Percentiles rank a stretch among this genome's conserved stretches.
Evolutionary conservation across 2,329 filamentous ascomycete genomes (phyloP).

Genomic region (Dissoconium aciculare): DNA sequence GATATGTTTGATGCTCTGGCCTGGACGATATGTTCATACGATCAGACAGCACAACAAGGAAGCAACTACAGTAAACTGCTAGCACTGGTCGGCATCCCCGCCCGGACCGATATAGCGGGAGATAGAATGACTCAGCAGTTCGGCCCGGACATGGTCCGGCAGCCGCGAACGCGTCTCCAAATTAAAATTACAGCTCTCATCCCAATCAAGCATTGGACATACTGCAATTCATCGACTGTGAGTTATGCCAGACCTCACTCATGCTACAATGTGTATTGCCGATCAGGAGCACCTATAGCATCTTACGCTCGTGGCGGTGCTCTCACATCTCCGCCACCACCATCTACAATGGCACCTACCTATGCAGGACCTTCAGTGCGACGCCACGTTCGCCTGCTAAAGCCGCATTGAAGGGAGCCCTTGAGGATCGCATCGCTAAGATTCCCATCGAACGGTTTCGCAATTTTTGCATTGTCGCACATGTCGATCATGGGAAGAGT

Average conservation of each 20-base stretch:
- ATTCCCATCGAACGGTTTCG: constrained; percentile 69
- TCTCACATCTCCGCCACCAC: constrained; percentile 1
- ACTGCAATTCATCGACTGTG: too few species aligned
- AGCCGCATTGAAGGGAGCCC: constrained; percentile 26
- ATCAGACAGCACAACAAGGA: too few species aligned
- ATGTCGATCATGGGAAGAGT: constrained; percentile 97
- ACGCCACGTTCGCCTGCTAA: constrained; percentile 7
- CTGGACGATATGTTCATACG: too few species aligned
- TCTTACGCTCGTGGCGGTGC: constrained; percentile 8
- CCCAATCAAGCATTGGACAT: too few species aligned
- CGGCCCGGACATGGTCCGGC: too few species aligned
- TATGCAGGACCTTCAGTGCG: constrained; percentile 7
- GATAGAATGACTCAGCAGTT: too few species aligned
- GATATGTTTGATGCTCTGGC: too few species aligned
- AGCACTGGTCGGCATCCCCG: too few species aligned
- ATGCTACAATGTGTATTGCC: constrained; percentile 36
- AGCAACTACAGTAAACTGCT: too few species aligned
- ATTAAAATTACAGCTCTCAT: too few species aligned
- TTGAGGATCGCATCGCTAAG: constrained; percentile 51
- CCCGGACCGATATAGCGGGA: too few species aligned
- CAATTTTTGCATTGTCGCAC: constrained; percentile 97
- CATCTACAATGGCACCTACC: constrained; percentile 3
- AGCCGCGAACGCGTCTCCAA: too few species aligned
- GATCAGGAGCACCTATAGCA: constrained; percentile 12
- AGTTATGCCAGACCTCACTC: constrained; percentile 13